phyloP scores from a whole-genome alignment of 2,329 filamentous ascomycete species.

The Teratosphaeria zuluensis region DNA sequence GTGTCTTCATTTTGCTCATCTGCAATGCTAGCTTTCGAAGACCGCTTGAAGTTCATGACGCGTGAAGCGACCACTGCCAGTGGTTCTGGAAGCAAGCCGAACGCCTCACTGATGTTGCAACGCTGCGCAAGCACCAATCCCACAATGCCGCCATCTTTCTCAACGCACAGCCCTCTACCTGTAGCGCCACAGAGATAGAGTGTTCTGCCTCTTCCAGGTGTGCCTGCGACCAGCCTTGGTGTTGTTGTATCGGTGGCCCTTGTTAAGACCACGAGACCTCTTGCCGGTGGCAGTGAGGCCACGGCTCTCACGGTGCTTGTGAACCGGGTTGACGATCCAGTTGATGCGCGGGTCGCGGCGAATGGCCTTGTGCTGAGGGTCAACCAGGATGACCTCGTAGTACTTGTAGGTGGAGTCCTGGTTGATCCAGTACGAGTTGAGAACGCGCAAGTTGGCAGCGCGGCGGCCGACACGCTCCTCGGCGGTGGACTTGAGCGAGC shows the following conservation, averaged over 20 bases:
- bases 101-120: conserved; percentile 17
- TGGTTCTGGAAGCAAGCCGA: conserved; percentile 1
- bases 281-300: conserved; percentile 98
- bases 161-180: conserved; percentile 45
- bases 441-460: conserved; percentile 96
- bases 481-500: conserved; percentile 91
- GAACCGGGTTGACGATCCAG: conserved; percentile 99
- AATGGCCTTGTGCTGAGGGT: conserved; percentile 99
- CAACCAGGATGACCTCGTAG: conserved; percentile 99
- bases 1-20: not conserved
- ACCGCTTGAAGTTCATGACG: not conserved
- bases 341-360: conserved; percentile 98
- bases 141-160: not conserved
- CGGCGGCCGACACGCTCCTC: conserved; percentile 99
- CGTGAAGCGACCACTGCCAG: not conserved
- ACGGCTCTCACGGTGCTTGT: conserved; percentile 99
- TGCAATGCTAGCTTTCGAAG: not conserved
- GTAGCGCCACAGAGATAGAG: conserved; percentile 97
- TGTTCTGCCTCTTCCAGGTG: conserved; percentile 99
- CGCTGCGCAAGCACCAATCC: not conserved
- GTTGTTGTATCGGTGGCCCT: conserved; percentile 99
- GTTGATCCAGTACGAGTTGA: conserved; percentile 99
- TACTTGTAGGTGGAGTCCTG: conserved; percentile 99
- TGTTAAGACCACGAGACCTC: conserved; percentile 98
- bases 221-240: conserved; percentile 93